Evolutionary conservation across 108 stramenopile species (phyloP), one percentile per base, ranked within the genome.

Genomic region (Nitzschia palea): DNA sequence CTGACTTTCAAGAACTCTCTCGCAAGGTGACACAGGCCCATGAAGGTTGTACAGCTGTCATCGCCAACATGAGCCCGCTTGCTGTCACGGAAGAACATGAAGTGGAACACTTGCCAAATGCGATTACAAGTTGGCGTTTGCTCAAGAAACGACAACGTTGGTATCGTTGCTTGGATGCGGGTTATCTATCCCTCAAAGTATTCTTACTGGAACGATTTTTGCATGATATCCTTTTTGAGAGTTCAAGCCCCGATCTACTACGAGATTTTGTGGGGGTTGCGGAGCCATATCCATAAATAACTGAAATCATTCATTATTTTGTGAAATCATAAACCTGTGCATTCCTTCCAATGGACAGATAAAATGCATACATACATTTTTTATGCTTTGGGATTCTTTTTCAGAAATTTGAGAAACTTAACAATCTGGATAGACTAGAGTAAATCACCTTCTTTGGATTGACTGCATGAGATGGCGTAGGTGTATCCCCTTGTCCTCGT

Each of bases 181-280:
- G 94, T 20, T 98, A 98, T 66, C 77, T 98, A 17, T 77, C 83
- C 8, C 84, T 98, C 44, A 98, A 98, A 77, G 93, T 90, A n/a
- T 98, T 98, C 62, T 78, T 98, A 43, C 80, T 98, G 10, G 96
- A 98, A 59, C 85, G 97, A 0, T 98, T 98, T 73, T 81, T 98
- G 6, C 97, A 98, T 68, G 97, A 98, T 57, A 84, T 96, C 37
- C 69, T 98, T 31, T 98, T 96, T 71, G 97, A 98, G 66, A 89
- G 89, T 51, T 85, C 88, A 5, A 78, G 72, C 42, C 89, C 89
- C 3, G 79, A 86, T 31, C 63, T 94, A 27, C 63, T 94, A 47
- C 69, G 88, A 36, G 91, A 93, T 9, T 93, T 93, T 66, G 87
- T 90, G 9, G 45, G 30, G 10, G 55, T 32, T 23, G 25, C 47